Evolutionary conservation across 192 early-diverging fungal genomes (phyloP).

Genomic region (Coemansia sp.): DNA sequence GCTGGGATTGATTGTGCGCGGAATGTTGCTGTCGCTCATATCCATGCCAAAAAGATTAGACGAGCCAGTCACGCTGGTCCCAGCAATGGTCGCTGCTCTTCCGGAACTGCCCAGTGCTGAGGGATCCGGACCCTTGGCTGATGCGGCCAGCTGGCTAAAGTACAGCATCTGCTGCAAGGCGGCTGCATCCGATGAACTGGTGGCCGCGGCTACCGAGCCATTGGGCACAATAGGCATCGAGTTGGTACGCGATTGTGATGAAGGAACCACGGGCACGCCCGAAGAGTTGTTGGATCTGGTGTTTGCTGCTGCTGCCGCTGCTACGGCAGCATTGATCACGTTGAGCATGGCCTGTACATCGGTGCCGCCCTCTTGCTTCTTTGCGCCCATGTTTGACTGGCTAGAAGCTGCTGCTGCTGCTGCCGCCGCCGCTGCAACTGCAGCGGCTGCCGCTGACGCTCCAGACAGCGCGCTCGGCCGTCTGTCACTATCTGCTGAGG

Average conservation of each 20-base stretch:
- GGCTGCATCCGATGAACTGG: constrained; percentile 22
- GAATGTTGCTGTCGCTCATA: constrained; percentile 4
- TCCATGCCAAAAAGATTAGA: constrained; percentile 22
- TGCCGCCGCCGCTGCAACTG: constrained; percentile 1
- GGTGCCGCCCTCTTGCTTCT: constrained; percentile 1
- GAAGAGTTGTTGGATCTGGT: too few species aligned
- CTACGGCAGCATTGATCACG: background rate
- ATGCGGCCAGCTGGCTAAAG: constrained; percentile 37
- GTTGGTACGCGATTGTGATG: background rate
- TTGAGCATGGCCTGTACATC: background rate
- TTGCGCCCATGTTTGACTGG: background rate
- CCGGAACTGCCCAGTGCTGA: constrained; percentile 8
- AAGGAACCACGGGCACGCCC: too few species aligned
- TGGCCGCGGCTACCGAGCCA: background rate
- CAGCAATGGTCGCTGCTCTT: constrained; percentile 9
- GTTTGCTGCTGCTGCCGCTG: background rate
- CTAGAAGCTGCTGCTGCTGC: background rate
- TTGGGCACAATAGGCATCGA: background rate
- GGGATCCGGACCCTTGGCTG: constrained; percentile 11
- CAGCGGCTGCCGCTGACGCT: constrained; percentile 1
- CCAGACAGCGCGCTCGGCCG: too few species aligned
- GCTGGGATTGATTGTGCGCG: constrained; percentile 46
- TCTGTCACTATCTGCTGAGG: too few species aligned
- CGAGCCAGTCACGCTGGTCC: constrained; percentile 1
- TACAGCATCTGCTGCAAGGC: constrained; percentile 51